Evolutionary conservation across 352 stramenopile species (phyloP).

Genomic region (Phytophthora boehmeriae): DNA sequence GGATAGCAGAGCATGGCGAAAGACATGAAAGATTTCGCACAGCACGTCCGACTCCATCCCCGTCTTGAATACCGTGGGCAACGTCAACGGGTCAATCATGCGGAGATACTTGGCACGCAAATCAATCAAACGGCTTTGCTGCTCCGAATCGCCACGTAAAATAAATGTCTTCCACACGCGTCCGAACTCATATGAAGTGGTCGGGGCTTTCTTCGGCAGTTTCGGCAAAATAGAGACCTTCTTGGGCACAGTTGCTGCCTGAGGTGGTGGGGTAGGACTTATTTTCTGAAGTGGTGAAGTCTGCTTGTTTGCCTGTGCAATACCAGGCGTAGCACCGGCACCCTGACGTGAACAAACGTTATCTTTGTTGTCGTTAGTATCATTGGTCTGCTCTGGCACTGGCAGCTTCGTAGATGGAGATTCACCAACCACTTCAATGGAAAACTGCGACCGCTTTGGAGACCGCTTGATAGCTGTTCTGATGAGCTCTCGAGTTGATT

Average conservation of each 20-base stretch:
- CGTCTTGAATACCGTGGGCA: conserved; percentile 69
- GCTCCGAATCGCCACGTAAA: conserved; percentile 42
- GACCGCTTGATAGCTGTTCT: conserved; percentile 70
- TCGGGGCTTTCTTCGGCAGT: conserved; percentile 65
- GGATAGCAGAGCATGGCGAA: conserved; percentile 34
- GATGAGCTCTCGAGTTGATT: conserved; percentile 70
- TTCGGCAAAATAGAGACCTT: conserved; percentile 40
- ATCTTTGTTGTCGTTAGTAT: conserved; percentile 23
- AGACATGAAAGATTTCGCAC: conserved; percentile 65
- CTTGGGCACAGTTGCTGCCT: neutral
- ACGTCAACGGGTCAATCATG: conserved; percentile 35
- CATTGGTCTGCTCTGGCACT: conserved; percentile 7
- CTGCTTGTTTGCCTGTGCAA: conserved; percentile 8
- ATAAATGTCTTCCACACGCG: conserved; percentile 80
- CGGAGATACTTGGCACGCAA: conserved; percentile 62
- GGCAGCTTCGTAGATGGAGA: neutral
- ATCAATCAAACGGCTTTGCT: conserved; percentile 30
- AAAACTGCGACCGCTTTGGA: conserved; percentile 52
- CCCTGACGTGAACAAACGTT: conserved; percentile 13
- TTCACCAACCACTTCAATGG: conserved; percentile 49
- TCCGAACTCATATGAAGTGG: conserved; percentile 80
- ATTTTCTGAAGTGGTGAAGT: conserved; percentile 8
- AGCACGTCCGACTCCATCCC: conserved; percentile 81
- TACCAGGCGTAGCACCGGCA: neutral
- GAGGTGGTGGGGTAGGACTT: neutral